Base-by-base conservation (phyloP, 139 green algal species). In the Microglena sp. region DNA sequence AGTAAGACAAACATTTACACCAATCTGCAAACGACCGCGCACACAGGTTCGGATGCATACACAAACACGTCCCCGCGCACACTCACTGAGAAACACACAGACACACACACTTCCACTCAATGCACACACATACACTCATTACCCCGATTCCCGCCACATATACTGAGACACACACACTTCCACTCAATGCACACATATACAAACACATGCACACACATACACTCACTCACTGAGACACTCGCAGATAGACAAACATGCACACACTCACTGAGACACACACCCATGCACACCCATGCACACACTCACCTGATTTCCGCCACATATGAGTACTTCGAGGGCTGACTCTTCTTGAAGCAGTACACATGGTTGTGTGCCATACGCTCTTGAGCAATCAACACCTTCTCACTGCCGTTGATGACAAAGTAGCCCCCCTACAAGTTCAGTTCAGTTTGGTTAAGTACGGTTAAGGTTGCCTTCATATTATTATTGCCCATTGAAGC, bases 301-400 rank as follows among this genome's bases (percentile, higher is more conserved):
- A 8, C 76, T 33, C 58, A 88, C 79, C 84, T 80, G 77, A 83
- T 87, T 69, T 98, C 91, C 1, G 77, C 79, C 24, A 89, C 69
- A 55, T 83, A 92, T 11, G 89, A 79, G 64, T 97, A 97, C 77
- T 98, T 99, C 70, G 74, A 87, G 26, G 90, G 87, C 84, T 95
- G 85, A 57, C 68, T 88, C 84, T 98, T 98, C 70, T 87, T 85
- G 77, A 98, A 99, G 5, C 96, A 88, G 67, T 96, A 98, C 54
- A 98, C 92, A 62, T 96, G 88, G 82, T 99, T 99, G 77, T 90
- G 93, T 53, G 84, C 87, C 88, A 99, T 97, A 56, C 89, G 83
- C 84, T 99, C 94, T 80, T 97, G 90, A 59, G 94, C 94, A 50
- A 99, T 98, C 3, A 99, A 82, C 56, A 98, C 94, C 83, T 99